Evolutionary conservation across 768 basidiomycete genomes (phyloP).

Genomic region (Cystofilobasidium bisporidii): DNA sequence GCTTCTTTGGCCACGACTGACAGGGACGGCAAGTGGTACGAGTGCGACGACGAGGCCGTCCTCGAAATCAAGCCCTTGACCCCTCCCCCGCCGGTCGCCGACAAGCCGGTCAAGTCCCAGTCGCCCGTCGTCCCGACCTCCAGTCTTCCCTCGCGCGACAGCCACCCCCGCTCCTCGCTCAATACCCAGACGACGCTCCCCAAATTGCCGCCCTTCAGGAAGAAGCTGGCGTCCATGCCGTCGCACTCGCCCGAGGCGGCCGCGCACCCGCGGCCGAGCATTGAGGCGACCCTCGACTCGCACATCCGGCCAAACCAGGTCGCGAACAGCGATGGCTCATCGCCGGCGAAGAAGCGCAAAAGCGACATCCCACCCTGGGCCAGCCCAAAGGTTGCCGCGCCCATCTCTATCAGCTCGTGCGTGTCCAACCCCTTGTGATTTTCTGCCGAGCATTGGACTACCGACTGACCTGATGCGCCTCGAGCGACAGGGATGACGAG

Average conservation of each 20-base stretch:
- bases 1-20: too few relatives aligned
- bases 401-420: background rate
- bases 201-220: background rate
- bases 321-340: background rate
- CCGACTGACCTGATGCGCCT: too few relatives aligned
- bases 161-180: background rate
- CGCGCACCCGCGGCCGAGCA: background rate
- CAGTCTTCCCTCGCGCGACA: too few relatives aligned
- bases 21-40: conserved; percentile 69
- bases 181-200: background rate
- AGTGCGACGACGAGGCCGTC: conserved; percentile 84
- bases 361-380: background rate
- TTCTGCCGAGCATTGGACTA: too few relatives aligned
- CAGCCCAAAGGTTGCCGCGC: background rate
- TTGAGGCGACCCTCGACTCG: background rate
- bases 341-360: background rate
- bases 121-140: too few relatives aligned
- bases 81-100: background rate
- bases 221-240: background rate
- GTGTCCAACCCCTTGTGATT: background rate
- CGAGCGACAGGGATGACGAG: background rate
- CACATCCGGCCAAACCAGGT: background rate
- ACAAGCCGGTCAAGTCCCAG: conserved; percentile 30
- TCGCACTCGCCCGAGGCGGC: too few relatives aligned
- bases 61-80: conserved; percentile 47